Evolutionary conservation across 176 grass and related monocot genomes (phyloP), one percentile per base, ranked within the genome.

Genomic region (Aegilops bicornis): DNA sequence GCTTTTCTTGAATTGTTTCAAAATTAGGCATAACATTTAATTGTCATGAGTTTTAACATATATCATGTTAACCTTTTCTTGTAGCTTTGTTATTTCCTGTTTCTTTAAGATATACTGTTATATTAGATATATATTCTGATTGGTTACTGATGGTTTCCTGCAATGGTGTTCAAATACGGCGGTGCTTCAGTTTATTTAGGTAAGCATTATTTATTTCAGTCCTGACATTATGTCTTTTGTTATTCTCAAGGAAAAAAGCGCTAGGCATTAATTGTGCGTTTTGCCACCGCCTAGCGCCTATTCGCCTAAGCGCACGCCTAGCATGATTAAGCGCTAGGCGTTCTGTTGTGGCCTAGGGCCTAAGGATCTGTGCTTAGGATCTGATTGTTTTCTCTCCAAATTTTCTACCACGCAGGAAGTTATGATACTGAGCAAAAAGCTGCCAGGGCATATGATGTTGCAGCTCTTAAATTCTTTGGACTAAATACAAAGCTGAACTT

Each of bases 181-280:
- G 90, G 30, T 66, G 84, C 90, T 91, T 96, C 92, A 99, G 97
- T 99, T 75, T 99, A 96, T 94, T 84, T 99, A 94, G 97, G 97
- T 99, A 92, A 94, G 45, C 52, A 56, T 11, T 67, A 30, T 73
- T 31, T 83, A 64, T 80, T 58, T 43, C 54, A 69, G 45, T 66
- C 78, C 22, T 70, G 27, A 23, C 16, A 47, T 60, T 43, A 37
- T 72, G 22, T 62, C 64, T 47, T 70, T 3, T 1, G 7, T 61
- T 76, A 58, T 22, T 19, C 19, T 58, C 54, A 58, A 58, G 54
- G 17, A 56, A 8, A 58, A 58, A 20, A 22, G 16, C 6, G 54
- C 19, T 22, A 58, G 54, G 19, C 54, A 58, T 58, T 58, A 58
- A 58, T 58, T 58, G 54, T 58, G 54, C 2, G 2, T 58, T 58